Evolutionary conservation across 768 basidiomycete genomes (phyloP), one percentile per base, ranked within the genome.

Genomic region (Hygrophorus russula): DNA sequence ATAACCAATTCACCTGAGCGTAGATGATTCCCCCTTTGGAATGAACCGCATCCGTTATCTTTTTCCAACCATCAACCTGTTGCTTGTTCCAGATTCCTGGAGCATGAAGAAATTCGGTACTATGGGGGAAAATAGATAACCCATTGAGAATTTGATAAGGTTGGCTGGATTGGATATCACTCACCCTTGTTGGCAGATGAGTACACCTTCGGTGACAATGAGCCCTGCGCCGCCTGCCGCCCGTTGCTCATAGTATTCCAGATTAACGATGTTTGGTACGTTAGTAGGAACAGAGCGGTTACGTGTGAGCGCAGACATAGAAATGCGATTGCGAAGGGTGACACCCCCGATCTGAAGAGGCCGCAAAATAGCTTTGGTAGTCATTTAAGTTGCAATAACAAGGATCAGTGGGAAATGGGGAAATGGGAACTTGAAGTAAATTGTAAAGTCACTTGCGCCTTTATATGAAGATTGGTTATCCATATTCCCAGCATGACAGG

Each of bases 21-120:
- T 69, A 71, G 14, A 75, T 69, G 18, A 58, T 49, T 5, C 65
- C 61, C 6, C 68, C 70, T 30, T 64, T 67, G 6, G 55, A 51
- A 49, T 76, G 73, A 6, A 78, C 69, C 1, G 61, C 63, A 38
- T 70, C 68, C 1, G 61, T 66, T 39, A 76, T 57, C 37, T 60
- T 64, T 47, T 64, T 70, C 71, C 72, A 74, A 3, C 55, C 70
- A 13, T 50, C 49, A 8, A 68, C 57, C 46, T 73, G 70, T 27
- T 67, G 64, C 8, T 59, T 48, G 46, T 55, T 66, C 69, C 70
- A 73, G 19, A 73, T 65, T 4, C 72, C 72, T 11, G 70, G 70
- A 1, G 65, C 65, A 49, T 63, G 52, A 5, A 58, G 61, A 64
- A 65, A 71, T 49, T 69, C 66, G 10, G 68, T 62, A 8, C 70